Conservation (phyloP, 192 early-diverging fungal species). For the Rhizoclosmatium sp. region DNA sequence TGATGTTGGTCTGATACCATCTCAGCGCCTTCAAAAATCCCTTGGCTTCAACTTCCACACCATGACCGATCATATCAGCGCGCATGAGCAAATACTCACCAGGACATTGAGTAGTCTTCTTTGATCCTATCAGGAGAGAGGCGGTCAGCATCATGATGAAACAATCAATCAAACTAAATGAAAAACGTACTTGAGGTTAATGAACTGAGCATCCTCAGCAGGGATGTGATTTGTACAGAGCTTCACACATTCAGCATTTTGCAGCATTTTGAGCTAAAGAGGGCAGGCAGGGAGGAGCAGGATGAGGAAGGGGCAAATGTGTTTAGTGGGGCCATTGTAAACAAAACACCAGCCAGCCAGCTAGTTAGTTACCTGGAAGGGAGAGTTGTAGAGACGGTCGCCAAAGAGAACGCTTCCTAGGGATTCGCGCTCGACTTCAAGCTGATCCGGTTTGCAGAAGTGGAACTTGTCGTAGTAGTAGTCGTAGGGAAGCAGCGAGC, state of each 20-base stretch:
- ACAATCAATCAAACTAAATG: background rate
- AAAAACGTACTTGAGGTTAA: slow-evolving; percentile 68
- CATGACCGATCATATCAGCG: background rate
- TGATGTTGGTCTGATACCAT: no score
- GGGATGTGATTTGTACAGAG: slow-evolving; percentile 72
- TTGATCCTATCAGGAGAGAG: slow-evolving; percentile 48
- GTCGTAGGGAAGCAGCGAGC: slow-evolving; percentile 75
- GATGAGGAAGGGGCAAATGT: background rate
- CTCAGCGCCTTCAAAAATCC: no score
- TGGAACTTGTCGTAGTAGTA: slow-evolving; percentile 89
- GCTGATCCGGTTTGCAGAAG: slow-evolving; percentile 78
- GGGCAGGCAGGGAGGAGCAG: background rate
- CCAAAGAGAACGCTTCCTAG: slow-evolving; percentile 96
- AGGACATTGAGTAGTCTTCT: slow-evolving; percentile 58
- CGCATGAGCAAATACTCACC: slow-evolving; percentile 30
- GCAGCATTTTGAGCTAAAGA: slow-evolving; percentile 65
- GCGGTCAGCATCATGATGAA: background rate
- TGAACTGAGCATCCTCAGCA: slow-evolving; percentile 79
- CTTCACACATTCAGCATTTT: slow-evolving; percentile 63
- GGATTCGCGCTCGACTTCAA: slow-evolving; percentile 73
- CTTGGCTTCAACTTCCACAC: no score
- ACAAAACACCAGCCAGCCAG: slow-evolving; percentile 18
- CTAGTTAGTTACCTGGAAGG: slow-evolving; percentile 68
- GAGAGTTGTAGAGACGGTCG: slow-evolving; percentile 87
- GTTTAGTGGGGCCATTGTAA: background rate